Evolutionary conservation across 208 protist species (phyloP).

Genomic region (Trypanosomatidae sp.): DNA sequence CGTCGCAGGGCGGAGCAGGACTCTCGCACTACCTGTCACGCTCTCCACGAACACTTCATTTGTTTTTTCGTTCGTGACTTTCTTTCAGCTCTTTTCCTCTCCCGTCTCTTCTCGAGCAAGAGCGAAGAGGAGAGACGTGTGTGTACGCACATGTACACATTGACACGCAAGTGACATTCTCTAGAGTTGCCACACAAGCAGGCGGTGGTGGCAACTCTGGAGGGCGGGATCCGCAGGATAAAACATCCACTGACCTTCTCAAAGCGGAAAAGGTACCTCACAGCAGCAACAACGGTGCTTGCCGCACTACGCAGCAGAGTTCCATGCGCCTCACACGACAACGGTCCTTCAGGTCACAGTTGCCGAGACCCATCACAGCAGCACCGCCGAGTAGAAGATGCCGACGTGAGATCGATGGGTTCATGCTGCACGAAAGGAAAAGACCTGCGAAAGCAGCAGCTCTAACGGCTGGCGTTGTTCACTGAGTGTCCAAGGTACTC

Average conservation of each 20-base stretch:
- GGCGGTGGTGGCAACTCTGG: neutral
- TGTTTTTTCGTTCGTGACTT: neutral
- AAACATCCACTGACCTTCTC: neutral
- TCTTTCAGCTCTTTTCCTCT: neutral
- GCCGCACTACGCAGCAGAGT: neutral
- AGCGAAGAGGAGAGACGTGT: neutral
- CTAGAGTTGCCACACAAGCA: neutral
- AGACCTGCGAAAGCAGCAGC: neutral
- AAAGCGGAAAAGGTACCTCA: no score
- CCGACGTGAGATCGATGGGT: neutral
- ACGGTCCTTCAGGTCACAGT: neutral
- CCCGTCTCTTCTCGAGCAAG: neutral
- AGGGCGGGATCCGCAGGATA: neutral
- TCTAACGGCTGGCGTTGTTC: neutral
- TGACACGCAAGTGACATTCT: neutral
- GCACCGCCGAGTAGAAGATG: neutral
- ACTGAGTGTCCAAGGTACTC: slow-evolving; percentile 14
- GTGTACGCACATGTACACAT: neutral
- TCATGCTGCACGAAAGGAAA: neutral
- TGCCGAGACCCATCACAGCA: neutral
- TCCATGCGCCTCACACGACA: neutral
- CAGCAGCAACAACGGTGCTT: neutral
- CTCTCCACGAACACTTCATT: neutral
- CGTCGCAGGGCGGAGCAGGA: neutral
- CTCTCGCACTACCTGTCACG: neutral